Evolutionary conservation across 176 grass and related monocot genomes (phyloP), one percentile per base, ranked within the genome.

Genomic region (Carex cristatella): DNA sequence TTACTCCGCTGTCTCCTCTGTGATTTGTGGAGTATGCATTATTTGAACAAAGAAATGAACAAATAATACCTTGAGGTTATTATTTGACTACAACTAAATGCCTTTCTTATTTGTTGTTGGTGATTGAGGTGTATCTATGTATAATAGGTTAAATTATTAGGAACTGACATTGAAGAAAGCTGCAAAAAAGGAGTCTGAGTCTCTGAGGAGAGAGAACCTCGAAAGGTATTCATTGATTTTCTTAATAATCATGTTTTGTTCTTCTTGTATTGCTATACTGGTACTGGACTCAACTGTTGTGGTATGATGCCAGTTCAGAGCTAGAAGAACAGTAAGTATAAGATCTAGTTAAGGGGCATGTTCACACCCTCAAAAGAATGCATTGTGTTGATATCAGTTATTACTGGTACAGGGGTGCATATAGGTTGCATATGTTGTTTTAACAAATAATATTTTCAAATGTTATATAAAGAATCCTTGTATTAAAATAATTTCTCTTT

Each of bases 51-150:
- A 89, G 93, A 98, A 91, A 93, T 98, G 91, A 98, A 98, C 85
- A 98, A 90, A 92, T 91, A 93, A 53, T 98, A 94, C 88, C 93
- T 94, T 83, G 89, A 98, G 91, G 93, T 98, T 86, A 70, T 88
- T 77, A 79, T 35, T 16, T 55, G 69, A 69, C 51, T 78, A 82
- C 11, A 46, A 68, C 30, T 55, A 69, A 67, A 51, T 83, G 28
- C 42, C 28, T 69, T 48, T 65, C 63, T 2, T 9, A 4, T 4
- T 3, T 86, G 64, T 94, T 91, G 79, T 78, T 83, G 62, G 16
- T 86, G n/a, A 38, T 23, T 44, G 35, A 73, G 18, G 30, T 18
- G 7, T 88, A 72, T 88, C 61, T 74, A 42, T 57, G 11, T 48
- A 31, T 44, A 37, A 9, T 49, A 67, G 86, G 44, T 42, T 88